A percentile compares a stretch with the other conserved stretches of the same genome.
These are phyloP conservation scores for Oryza punctata DNA, from an alignment of 176 grass and related monocot genomes.

Conservation along the genomic window DNA sequence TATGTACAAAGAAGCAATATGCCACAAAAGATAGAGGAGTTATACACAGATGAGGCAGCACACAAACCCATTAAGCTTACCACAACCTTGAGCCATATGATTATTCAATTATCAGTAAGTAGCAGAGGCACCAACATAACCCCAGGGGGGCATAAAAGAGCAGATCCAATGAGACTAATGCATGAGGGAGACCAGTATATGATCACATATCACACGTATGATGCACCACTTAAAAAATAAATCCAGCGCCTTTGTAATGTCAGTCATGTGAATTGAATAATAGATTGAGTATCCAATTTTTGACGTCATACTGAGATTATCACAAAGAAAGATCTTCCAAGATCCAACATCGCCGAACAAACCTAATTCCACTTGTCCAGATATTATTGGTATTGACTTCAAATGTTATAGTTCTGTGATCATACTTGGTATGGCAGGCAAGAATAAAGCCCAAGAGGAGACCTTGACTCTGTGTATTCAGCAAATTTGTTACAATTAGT, in stretches of 20 bases:
- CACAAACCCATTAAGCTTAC: conserved; percentile 66
- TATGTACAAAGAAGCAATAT: conserved; percentile 26
- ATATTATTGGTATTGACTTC: conserved; percentile 48
- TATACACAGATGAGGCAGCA: conserved; percentile 45
- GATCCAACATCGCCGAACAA: conserved; percentile 38
- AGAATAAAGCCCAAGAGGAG: conserved; percentile 46
- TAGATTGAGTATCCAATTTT: conserved; percentile 32
- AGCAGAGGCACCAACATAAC: conserved; percentile 56
- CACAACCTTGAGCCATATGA: conserved; percentile 61
- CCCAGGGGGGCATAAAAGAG: conserved; percentile 51
- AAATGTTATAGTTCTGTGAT: conserved; percentile 32
- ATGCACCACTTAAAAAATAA: conserved; percentile 45
- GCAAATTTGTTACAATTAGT: conserved; percentile 39
- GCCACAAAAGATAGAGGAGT: conserved; percentile 19
- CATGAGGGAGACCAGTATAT: conserved; percentile 48
- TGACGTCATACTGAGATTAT: conserved; percentile 27
- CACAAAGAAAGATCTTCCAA: conserved; percentile 34
- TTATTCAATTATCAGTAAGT: conserved; percentile 63
- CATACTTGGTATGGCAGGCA: conserved; percentile 24
- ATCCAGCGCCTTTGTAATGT: conserved; percentile 46
- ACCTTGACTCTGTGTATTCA: conserved; percentile 29
- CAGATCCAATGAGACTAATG: conserved; percentile 57
- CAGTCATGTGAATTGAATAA: conserved; percentile 47
- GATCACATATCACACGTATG: conserved; percentile 32
- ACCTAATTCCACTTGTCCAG: conserved; percentile 40